phyloP scores from a whole-genome alignment of 306 rosid species.

The Spatholobus suberectus region DNA sequence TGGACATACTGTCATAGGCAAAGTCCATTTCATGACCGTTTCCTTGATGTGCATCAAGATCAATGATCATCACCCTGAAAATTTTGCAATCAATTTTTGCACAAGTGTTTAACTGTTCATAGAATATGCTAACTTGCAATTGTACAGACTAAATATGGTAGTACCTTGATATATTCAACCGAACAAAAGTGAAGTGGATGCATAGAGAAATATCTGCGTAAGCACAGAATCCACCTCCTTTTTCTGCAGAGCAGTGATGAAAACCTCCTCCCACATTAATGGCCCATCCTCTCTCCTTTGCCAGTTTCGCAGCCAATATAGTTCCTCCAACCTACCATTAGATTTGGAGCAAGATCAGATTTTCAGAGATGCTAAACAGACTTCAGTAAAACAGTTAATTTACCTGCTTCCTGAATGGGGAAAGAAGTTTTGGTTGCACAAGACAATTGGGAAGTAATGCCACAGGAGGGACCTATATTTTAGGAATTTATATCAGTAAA shows the following conservation, averaged over 20 bases:
- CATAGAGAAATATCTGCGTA: constrained; percentile 92
- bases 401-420: constrained; percentile 88
- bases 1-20: constrained; percentile 69
- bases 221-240: constrained; percentile 92
- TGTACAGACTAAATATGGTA: constrained; percentile 2
- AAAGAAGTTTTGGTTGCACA: constrained; percentile 77
- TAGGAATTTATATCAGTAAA: constrained; percentile 35
- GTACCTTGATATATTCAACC: constrained; percentile 83
- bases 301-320: constrained; percentile 86
- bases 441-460: constrained; percentile 78
- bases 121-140: constrained; percentile 33
- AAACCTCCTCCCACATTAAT: constrained; percentile 97
- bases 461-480: constrained; percentile 81
- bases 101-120: constrained; percentile 12
- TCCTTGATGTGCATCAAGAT: constrained; percentile 99
- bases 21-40: constrained; percentile 94
- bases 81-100: constrained; percentile 36
- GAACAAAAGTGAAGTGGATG: constrained; percentile 78
- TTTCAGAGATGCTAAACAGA: background rate
- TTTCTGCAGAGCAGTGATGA: constrained; percentile 87
- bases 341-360: constrained; percentile 22
- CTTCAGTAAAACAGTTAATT: background rate
- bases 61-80: constrained; percentile 91
- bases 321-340: constrained; percentile 88
- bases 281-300: constrained; percentile 95